These are phyloP conservation scores for Chrysosporium keratinophilum DNA, from an alignment of 2,329 filamentous ascomycete species.

Conservation along the genomic window DNA sequence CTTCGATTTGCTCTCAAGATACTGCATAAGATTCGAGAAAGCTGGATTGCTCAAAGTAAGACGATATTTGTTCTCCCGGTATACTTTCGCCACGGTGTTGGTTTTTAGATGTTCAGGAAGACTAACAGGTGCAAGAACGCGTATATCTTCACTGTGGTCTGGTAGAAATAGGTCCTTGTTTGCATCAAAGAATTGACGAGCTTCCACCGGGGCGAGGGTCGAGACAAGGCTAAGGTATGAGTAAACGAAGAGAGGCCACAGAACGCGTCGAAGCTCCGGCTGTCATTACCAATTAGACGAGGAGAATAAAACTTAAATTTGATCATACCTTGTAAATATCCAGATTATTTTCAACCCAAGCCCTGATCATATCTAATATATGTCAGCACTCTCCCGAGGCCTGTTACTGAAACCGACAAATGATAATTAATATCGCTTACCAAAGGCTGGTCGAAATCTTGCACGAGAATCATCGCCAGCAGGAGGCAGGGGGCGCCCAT, in stretches of 20 bases:
- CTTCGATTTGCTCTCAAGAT: constrained; percentile 75
- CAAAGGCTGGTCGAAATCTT: constrained; percentile 66
- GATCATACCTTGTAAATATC: constrained; percentile 78
- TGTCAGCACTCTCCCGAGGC: not conserved
- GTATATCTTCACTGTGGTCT: constrained; percentile 70
- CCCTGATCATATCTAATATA: constrained; percentile 50
- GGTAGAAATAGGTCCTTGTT: constrained; percentile 62
- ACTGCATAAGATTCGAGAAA: constrained; percentile 72
- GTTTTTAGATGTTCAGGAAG: constrained; percentile 67
- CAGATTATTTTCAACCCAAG: constrained; percentile 83
- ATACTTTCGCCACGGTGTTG: constrained; percentile 68
- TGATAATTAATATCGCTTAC: constrained; percentile 25
- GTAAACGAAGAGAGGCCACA: constrained; percentile 94
- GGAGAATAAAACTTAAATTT: not conserved
- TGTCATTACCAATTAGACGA: constrained; percentile 26
- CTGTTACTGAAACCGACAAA: not conserved
- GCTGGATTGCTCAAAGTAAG: constrained; percentile 80
- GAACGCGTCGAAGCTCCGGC: constrained; percentile 75
- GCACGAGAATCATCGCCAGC: constrained; percentile 62
- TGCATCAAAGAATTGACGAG: constrained; percentile 60
- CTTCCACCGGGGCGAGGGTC: constrained; percentile 61
- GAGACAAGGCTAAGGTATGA: constrained; percentile 72
- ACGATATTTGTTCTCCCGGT: constrained; percentile 76
- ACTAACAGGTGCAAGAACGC: constrained; percentile 60
- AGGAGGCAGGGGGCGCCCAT: constrained; percentile 62